Evolutionary conservation across 768 basidiomycete genomes (phyloP), one percentile per base, ranked within the genome.

Genomic region (Tricholoma sp.): DNA sequence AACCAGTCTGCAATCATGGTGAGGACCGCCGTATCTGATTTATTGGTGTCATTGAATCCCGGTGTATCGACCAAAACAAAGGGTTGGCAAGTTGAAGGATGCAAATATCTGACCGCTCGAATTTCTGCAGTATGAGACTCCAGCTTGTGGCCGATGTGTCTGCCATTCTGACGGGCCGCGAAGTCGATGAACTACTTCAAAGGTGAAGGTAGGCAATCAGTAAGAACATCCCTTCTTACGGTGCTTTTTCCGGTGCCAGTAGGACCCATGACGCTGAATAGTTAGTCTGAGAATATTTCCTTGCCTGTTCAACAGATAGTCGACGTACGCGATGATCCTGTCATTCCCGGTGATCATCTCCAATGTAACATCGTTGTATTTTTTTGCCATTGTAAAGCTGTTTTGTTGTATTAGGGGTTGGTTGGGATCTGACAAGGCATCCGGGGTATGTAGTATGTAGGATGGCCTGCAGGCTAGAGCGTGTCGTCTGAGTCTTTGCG

Each of bases 71-170:
- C 56, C 21, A 66, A 52, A 34, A 66, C 60, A 14, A 60, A 24
- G 53, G 52, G 14, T 7, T 16, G 11, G 24, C 4, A 32, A 52
- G 47, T 45, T 12, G 9, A 31, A 51, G 56, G 54, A 57, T 57
- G 29, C 10, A 2, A 64, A 72, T 22, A 41, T 52, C 12, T 35
- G 51, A 62, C 34, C 50, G 61, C 50, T 62, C 56, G 35, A 43
- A 75, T 68, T 54, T 71, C 54, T 5, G 69, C 64, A 21, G 74
- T 75, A 52, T 69, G 71, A 50, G 74, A 76, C 53, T 72, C 69
- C 50, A 75, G 52, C n/a, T 66, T 63, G 24, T 68, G 61, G 12
- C 74, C 69, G 41, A 70, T 68, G 43, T 68, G 62, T 35, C 71
- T 65, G 46, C 49, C 35, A 1, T 69, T 73, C 7, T 47, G 54